These are phyloP conservation scores for Pontederia crassipes DNA, from an alignment of 176 grass and related monocot genomes.

Conservation along the genomic window DNA sequence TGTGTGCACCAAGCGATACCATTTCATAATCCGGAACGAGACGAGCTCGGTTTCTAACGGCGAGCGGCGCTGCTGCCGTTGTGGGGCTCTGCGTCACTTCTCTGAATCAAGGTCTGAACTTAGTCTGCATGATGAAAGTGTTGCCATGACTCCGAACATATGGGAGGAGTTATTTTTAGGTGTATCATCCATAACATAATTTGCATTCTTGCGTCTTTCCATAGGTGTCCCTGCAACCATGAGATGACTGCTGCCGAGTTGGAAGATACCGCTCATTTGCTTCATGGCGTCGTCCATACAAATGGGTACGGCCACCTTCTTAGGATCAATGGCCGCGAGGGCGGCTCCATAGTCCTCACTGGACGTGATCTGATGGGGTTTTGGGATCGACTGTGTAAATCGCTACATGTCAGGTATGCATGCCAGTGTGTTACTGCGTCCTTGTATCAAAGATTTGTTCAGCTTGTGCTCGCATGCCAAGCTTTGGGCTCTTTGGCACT, in stretches of 20 bases:
- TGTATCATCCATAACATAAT: background rate
- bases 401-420: constrained; percentile 59
- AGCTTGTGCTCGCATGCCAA: too few relatives aligned
- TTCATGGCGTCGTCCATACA: constrained; percentile 58
- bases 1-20: constrained; percentile 63
- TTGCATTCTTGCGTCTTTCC: background rate
- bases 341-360: constrained; percentile 35
- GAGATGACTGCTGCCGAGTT: constrained; percentile 12
- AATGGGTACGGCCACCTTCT: constrained; percentile 76
- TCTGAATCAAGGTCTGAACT: constrained; percentile 33
- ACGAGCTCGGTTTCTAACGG: background rate
- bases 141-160: background rate
- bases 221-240: constrained; percentile 30
- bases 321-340: constrained; percentile 47
- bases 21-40: constrained; percentile 60
- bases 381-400: constrained; percentile 58
- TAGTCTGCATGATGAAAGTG: background rate
- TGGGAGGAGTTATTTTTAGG: background rate
- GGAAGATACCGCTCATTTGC: constrained; percentile 35
- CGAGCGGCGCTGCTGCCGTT: constrained; percentile 28
- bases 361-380: constrained; percentile 60
- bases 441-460: too few relatives aligned
- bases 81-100: constrained; percentile 27
- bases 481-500: too few relatives aligned
- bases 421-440: background rate